Conservation (phyloP, 2,329 filamentous ascomycete species). For the Verticillium zaregamsianum region DNA sequence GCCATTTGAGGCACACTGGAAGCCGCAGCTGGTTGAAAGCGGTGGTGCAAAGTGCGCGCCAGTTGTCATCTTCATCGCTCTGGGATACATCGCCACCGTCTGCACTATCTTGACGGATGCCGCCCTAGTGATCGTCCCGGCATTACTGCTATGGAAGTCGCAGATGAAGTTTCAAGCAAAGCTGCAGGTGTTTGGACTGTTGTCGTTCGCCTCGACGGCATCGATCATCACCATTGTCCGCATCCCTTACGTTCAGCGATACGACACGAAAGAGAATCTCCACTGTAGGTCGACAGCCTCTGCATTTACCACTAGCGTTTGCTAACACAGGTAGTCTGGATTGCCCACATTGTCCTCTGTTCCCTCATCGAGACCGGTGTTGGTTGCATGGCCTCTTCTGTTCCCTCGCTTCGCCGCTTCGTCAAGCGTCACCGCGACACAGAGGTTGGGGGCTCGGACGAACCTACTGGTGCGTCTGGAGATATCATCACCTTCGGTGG, state of each 20-base stretch:
- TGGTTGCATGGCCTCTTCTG: slow-evolving; percentile 13
- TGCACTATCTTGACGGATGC: slow-evolving; percentile 27
- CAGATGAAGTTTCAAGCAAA: slow-evolving; percentile 21
- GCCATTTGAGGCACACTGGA: slow-evolving; percentile 19
- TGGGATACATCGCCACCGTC: slow-evolving; percentile 22
- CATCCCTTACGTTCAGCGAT: slow-evolving; percentile 16
- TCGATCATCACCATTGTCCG: slow-evolving; percentile 16
- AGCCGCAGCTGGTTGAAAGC: slow-evolving; percentile 21
- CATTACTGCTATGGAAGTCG: slow-evolving; percentile 23
- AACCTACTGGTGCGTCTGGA: no score
- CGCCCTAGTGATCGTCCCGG: slow-evolving; percentile 23
- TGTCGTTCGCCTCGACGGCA: slow-evolving; percentile 16
- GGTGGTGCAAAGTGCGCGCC: slow-evolving; percentile 13
- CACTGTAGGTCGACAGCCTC: no score
- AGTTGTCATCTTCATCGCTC: slow-evolving; percentile 15
- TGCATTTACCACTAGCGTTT: no score
- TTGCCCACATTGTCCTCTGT: slow-evolving; percentile 13
- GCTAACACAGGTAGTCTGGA: slow-evolving; percentile 14
- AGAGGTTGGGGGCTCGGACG: background rate
- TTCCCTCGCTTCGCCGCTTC: slow-evolving; percentile 12
- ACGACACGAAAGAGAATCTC: slow-evolving; percentile 6
- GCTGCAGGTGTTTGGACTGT: slow-evolving; percentile 11
- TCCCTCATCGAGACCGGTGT: slow-evolving; percentile 16
- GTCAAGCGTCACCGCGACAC: background rate
- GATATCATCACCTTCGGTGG: no score